Base-by-base conservation (phyloP, 495 filamentous ascomycete genomes). In the Tuber brumale region DNA sequence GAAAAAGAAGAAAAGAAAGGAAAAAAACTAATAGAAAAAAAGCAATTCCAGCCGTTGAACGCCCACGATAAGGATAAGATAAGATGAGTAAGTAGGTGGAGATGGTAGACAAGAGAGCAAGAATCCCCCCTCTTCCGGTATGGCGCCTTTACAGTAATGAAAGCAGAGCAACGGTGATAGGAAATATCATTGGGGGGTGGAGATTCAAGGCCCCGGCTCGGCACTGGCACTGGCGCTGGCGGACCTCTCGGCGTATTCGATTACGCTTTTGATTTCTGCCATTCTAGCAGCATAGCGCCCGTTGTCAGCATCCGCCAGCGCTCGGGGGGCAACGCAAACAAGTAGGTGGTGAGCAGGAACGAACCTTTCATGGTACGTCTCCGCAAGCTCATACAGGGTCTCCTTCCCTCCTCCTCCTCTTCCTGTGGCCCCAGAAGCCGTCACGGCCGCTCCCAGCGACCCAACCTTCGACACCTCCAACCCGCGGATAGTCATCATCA, bases 401-500 rank as follows among this genome's bases (percentile, higher is more conserved):
- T 84, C 86, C 73, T 76, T 83, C 70, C 70, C 84, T 37, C 83
- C 57, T 75, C 83, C 69, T 69, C 84, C 69, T 84, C 76, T 45
- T 79, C 82, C 69, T 84, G 84, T 71, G 83, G 77, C 35, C 83
- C 83, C 3, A 57, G 48, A 57, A 23, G 48, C 51, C 23, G n/a
- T 31, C 51, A 10, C 51, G n/a, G 51, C 51, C n/a, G 51, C 51
- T 7, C 21, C 48, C n/a, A 31, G 5, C n/a, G 51, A 61, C 51
- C 51, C 51, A 61, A 27, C 12, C 51, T 61, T 61, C n/a, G 51
- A 10, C 10, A 80, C 81, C 74, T 88, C 87, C 7, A 86, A 82
- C 1, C 92, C 92, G 48, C 91, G 88, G 69, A 94, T 90, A 66
- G 87, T 87, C 45, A 94, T 83, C 89, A 94, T 92, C 74, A 91